Base-by-base conservation (phyloP, 108 stramenopile genomes). In the Nitzschia sp. region DNA sequence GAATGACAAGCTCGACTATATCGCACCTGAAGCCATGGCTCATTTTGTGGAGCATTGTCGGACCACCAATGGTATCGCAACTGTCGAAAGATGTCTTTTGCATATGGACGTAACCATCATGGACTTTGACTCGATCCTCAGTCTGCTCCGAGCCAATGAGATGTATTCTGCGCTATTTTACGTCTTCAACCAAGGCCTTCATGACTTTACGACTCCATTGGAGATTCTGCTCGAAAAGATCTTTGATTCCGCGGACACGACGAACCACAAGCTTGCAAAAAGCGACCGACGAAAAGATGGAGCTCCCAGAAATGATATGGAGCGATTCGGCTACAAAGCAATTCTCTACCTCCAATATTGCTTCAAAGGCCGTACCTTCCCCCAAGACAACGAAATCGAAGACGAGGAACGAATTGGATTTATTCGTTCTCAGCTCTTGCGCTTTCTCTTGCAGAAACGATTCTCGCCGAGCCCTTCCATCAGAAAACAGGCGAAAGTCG, bases 31-130 rank as follows among this genome's bases (percentile, higher is more conserved):
- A 72, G 93, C 84, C 29, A 89, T 95, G 84, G 71, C 68, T 1
- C 69, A 89, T 56, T 94, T 95, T 68, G 80, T 96, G 1, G 91
- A 93, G 17, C 85, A 91, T 62, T 92, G 86, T 58, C 86, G 78
- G 45, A 83, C 85, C 31, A 76, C 68, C 33, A 90, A 87, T 64
- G 92, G 90, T 44, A 70, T 94, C 63, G 73, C 85, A 11, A 87
- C 80, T 22, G 92, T 95, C 0, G 96, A 97, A 70, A 80, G 94
- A 45, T 94, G 94, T 59, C 72, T 95, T 41, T 85, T 95, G 21
- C 93, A 95, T 65, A 87, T 97, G 84, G 86, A 97, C 67, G 85
- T 89, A 16, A 86, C 78, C 19, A 72, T 91, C 22, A 84, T 97
- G 86, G 96, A 95, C 66, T 92, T 95, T 63, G 89, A 94, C 78